These are phyloP conservation scores for Puccinia novopanici DNA, from an alignment of 1,284 basidiomycete genomes.

Conservation along the genomic window DNA sequence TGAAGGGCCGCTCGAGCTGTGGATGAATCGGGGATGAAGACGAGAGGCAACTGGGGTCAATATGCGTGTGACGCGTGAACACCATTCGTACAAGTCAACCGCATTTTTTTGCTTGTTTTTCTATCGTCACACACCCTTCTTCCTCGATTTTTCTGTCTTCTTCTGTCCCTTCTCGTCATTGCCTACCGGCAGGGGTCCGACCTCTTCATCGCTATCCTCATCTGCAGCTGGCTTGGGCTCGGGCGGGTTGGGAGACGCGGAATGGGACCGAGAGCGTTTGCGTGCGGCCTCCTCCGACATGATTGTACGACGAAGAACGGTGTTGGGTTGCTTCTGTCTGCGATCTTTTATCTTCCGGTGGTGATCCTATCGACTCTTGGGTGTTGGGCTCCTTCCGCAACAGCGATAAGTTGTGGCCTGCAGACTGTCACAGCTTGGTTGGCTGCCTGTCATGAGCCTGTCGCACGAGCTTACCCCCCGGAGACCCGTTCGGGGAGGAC, in stretches of 20 bases:
- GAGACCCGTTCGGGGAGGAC: background rate
- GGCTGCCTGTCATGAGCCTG: background rate
- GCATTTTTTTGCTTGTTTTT: too few relatives aligned
- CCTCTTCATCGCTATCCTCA: constrained; percentile 41
- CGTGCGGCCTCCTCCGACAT: background rate
- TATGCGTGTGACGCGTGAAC: constrained; percentile 7
- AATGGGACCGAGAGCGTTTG: constrained; percentile 18
- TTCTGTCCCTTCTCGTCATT: constrained; percentile 27
- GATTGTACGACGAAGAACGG: background rate
- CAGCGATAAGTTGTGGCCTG: background rate
- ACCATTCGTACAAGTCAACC: too few relatives aligned
- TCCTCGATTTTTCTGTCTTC: background rate
- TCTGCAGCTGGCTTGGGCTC: constrained; percentile 2
- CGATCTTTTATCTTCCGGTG: background rate
- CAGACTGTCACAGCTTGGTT: background rate
- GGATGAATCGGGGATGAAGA: background rate
- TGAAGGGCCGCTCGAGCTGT: constrained; percentile 32
- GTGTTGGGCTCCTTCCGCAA: background rate
- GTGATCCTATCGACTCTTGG: background rate
- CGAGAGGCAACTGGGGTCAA: constrained; percentile 12
- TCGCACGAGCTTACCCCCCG: background rate
- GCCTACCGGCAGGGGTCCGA: constrained; percentile 24
- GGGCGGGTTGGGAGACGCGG: background rate
- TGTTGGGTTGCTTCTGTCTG: background rate
- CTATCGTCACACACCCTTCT: constrained; percentile 13